Conservation (phyloP, 73 alveolate species). For the Symbiodinium natans region DNA sequence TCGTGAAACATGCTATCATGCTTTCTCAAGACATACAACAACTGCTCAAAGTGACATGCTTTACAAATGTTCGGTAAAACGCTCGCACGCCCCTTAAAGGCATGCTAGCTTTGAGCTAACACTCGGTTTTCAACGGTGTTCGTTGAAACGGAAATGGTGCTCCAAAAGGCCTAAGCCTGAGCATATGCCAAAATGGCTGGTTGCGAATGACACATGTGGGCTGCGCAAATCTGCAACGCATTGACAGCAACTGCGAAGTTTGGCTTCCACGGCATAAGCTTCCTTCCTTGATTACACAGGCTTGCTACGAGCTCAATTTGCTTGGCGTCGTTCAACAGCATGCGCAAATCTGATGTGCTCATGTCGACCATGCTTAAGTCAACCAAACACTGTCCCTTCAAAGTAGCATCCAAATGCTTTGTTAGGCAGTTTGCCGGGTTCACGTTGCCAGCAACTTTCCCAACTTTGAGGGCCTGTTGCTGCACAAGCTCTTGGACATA, state of each 20-base stretch:
- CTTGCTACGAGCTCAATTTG: background rate
- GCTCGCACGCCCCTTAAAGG: conserved; percentile 77
- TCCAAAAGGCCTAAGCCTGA: too few species aligned
- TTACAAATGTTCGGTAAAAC: background rate
- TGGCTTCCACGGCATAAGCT: conserved; percentile 28
- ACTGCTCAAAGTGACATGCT: background rate
- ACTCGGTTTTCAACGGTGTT: too few species aligned
- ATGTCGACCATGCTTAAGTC: conserved; percentile 27
- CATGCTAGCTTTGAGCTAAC: background rate
- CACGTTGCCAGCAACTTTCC: background rate
- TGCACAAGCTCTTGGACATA: conserved; percentile 28
- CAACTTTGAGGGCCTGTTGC: conserved; percentile 32
- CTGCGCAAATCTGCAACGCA: too few species aligned
- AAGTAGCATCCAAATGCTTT: background rate
- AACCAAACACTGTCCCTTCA: background rate
- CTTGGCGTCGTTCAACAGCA: background rate
- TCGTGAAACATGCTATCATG: too few species aligned
- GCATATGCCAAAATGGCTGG: background rate
- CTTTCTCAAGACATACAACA: too few species aligned
- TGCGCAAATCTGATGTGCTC: background rate
- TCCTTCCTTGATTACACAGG: background rate
- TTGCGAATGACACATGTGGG: background rate
- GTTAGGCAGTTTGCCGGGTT: conserved; percentile 38
- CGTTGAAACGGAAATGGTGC: background rate
- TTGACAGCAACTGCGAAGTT: conserved; percentile 19